Evolutionary conservation across 345 rosid genomes (phyloP), one percentile per base, ranked within the genome.

Genomic region (Acer yangbiense): DNA sequence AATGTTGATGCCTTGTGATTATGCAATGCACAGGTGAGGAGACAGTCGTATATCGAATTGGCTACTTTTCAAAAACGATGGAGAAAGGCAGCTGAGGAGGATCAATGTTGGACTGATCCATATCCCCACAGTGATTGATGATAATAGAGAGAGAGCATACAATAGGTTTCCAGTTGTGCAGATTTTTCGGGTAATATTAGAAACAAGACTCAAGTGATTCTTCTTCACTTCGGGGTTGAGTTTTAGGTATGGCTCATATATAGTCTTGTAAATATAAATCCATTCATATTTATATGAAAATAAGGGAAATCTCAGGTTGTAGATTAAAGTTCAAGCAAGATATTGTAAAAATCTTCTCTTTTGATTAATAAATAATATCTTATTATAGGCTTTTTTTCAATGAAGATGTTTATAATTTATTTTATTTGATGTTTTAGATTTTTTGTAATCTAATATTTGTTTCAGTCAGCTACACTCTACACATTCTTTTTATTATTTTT

Each of bases 51-150:
- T 55, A 50, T 65, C 0, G 95, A 91, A 75, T 81, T 85, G 23
- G 71, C 77, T 39, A 78, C 84, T n/a, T 89, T 91, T 76, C 73
- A 43, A 35, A 76, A 72, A 75, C 80, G 95, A 64, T 91, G 95
- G 95, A 63, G 68, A 54, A 69, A 50, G 20, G 95, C 95, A 18
- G 84, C 48, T 0, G 72, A 67, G 64, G 82, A 80, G 58, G 93
- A 89, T 43, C 57, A 60, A n/a, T 91, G 93, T 61, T 91, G 95
- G 95, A 65, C 74, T 0, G 91, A 89, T 85, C 90, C 88, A 0
- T 89, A 88, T 76, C 68, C 64, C 64, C 68, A 79, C 54, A 67
- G 69, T 54, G 57, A 18, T 21, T 20, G 46, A 43, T 35, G 20
- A 29, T 29, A 25, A 57, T n/a, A 25, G 27, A n/a, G 1, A 18